Percentiles rank a stretch among this genome's conserved stretches.
Evolutionary conservation across 176 grass and related monocot genomes (phyloP).

Genomic region (Puccinellia tenuiflora): DNA sequence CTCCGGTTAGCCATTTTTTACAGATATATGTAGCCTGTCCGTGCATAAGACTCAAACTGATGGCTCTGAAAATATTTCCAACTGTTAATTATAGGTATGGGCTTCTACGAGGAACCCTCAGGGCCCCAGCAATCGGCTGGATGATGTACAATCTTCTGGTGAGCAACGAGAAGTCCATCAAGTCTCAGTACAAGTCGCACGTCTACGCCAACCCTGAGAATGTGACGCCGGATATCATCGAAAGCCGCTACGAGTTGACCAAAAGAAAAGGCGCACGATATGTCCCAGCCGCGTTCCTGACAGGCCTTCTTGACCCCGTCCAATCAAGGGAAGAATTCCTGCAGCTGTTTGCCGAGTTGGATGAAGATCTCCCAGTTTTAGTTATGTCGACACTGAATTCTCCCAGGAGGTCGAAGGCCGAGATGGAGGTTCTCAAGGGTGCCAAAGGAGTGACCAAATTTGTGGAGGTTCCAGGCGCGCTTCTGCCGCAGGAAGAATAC

Average conservation of each 20-base stretch:
- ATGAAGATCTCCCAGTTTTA: slow-evolving; percentile 50
- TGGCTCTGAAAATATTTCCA: background rate
- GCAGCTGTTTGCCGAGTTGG: slow-evolving; percentile 60
- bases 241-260: slow-evolving; percentile 77
- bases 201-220: slow-evolving; percentile 90
- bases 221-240: slow-evolving; percentile 62
- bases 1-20: background rate
- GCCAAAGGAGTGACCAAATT: slow-evolving; percentile 72
- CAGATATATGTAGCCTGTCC: no score
- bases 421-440: slow-evolving; percentile 75
- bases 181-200: slow-evolving; percentile 94
- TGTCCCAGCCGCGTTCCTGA: slow-evolving; percentile 85
- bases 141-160: slow-evolving; percentile 97
- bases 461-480: slow-evolving; percentile 77
- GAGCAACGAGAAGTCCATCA: slow-evolving; percentile 91
- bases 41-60: slow-evolving; percentile 21
- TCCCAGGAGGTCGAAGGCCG: slow-evolving; percentile 89
- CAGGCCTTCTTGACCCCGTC: slow-evolving; percentile 83
- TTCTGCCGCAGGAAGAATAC: slow-evolving; percentile 94
- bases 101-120: slow-evolving; percentile 73
- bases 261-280: slow-evolving; percentile 77
- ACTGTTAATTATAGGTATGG: slow-evolving; percentile 59
- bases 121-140: slow-evolving; percentile 73
- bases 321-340: slow-evolving; percentile 78
- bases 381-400: slow-evolving; percentile 50